phyloP scores from a whole-genome alignment of 768 basidiomycete species.

The Russula olivacea region DNA sequence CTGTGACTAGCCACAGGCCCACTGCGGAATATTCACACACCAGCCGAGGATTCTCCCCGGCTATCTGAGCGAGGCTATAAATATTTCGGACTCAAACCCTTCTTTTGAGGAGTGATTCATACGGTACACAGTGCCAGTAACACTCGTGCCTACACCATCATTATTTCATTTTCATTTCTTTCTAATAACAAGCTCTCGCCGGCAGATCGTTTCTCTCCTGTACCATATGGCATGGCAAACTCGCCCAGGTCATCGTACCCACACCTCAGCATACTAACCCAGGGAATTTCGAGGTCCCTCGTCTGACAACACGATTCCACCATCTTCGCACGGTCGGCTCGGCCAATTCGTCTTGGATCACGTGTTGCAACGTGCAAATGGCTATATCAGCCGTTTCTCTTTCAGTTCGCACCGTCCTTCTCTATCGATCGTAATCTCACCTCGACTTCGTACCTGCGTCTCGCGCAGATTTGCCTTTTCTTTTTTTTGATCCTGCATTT shows the following conservation, averaged over 20 bases:
- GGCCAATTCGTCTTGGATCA: neutral
- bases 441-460: neutral
- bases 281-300: neutral
- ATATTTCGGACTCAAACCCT: neutral
- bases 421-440: slow-evolving; percentile 1
- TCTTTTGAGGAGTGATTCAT: neutral
- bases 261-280: neutral
- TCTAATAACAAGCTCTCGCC: neutral
- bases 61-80: neutral
- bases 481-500: slow-evolving; percentile 2
- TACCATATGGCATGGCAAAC: neutral
- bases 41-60: neutral
- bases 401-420: neutral
- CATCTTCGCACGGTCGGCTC: neutral
- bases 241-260: neutral
- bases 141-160: neutral
- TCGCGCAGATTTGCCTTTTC: slow-evolving; percentile 1
- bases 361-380: neutral
- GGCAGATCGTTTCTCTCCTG: neutral
- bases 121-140: neutral
- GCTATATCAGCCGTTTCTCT: neutral
- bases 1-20: neutral
- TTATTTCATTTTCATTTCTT: neutral
- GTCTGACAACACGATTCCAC: neutral
- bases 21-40: neutral